These are phyloP conservation scores for Fusarium sp. DNA, from an alignment of 2,329 filamentous ascomycete genomes.

Conservation along the genomic window DNA sequence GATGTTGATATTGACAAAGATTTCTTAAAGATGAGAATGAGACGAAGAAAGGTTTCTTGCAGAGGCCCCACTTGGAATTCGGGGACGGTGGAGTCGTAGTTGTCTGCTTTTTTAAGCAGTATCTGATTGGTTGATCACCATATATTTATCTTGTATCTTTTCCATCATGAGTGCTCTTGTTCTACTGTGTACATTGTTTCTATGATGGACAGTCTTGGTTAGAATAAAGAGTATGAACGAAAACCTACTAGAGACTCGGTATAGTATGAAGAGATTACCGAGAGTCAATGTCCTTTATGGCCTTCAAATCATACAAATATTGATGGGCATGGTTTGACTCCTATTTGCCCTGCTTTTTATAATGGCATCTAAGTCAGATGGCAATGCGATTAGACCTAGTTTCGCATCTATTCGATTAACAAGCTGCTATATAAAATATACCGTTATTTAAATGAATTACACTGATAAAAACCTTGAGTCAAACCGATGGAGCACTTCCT, in stretches of 20 bases:
- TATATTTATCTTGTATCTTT: not conserved
- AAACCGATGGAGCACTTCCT: not conserved
- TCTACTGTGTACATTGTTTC: too few relatives aligned
- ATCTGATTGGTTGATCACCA: conserved; percentile 22
- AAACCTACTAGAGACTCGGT: too few relatives aligned
- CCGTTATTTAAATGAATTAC: not conserved
- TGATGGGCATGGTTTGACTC: not conserved
- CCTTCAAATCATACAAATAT: not conserved
- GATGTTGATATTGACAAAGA: conserved; percentile 12
- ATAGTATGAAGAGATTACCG: not conserved
- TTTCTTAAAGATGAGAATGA: conserved; percentile 26
- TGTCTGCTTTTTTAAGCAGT: conserved; percentile 31
- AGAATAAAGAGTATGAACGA: not conserved
- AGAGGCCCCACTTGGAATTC: conserved; percentile 31
- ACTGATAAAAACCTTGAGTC: not conserved
- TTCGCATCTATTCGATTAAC: not conserved
- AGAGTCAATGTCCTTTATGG: not conserved
- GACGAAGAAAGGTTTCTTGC: conserved; percentile 41
- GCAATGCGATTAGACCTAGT: not conserved
- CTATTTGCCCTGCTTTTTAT: not conserved
- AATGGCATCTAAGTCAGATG: not conserved
- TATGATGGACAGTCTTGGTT: not conserved
- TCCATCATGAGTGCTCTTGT: not conserved
- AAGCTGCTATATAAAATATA: not conserved
- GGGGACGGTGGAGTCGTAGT: conserved; percentile 17